Percentiles rank a stretch among this genome's conserved stretches.
Conservation (phyloP, 2,329 filamentous ascomycete genomes). For the Colletotrichum sp. region DNA sequence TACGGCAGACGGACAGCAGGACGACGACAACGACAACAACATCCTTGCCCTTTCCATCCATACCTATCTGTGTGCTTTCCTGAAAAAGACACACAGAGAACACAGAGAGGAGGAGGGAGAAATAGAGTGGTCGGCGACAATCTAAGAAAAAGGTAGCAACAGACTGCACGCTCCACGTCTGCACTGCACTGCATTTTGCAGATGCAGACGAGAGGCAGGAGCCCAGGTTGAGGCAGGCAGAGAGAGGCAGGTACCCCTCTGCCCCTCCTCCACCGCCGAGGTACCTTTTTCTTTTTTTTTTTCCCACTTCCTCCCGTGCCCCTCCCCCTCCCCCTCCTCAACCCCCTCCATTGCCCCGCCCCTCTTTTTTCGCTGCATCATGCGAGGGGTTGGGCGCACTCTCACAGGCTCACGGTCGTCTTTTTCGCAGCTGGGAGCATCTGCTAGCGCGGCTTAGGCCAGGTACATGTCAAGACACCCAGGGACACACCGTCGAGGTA, state of each 20-base stretch:
- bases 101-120: not conserved
- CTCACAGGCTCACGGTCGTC: not conserved
- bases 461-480: not conserved
- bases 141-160: not conserved
- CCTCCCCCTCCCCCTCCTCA: not conserved
- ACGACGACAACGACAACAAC: not conserved
- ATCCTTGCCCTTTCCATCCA: not conserved
- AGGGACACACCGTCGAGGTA: not conserved
- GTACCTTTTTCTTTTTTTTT: not conserved
- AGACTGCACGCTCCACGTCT: not conserved
- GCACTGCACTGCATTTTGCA: not conserved
- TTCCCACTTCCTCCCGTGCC: not conserved
- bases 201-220: not conserved
- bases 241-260: not conserved
- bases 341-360: slow-evolving; percentile 8
- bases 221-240: not conserved
- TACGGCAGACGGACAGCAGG: not conserved
- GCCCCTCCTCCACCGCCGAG: not conserved
- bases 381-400: slow-evolving; percentile 17
- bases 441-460: not conserved
- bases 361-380: slow-evolving; percentile 6
- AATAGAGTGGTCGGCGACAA: not conserved
- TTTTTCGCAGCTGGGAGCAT: not conserved
- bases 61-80: not conserved
- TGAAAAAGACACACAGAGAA: not conserved